Evolutionary conservation across 495 filamentous ascomycete genomes (phyloP), one percentile per base, ranked within the genome.

Genomic region (Talaromyces stipitatus): DNA sequence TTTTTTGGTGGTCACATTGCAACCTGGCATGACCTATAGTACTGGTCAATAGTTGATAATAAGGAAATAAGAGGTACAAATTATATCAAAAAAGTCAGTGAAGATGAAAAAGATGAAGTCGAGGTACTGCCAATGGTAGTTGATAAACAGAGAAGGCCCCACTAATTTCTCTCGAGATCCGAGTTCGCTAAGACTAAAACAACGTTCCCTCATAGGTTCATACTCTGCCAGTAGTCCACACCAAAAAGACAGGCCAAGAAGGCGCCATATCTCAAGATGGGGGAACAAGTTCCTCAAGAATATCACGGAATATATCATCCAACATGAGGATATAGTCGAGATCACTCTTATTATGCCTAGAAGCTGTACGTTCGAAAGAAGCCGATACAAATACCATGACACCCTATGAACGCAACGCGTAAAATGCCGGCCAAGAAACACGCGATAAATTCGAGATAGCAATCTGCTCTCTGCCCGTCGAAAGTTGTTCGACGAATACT

Each of bases 391-490:
- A 18, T 9, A 18, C n/a, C 16, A n/a, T n/a, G n/a, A n/a, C 11
- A n/a, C 36, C 6, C 36, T 16, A 41, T 41, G 36, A 41, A 18
- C 36, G n/a, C 7, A 16, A 18, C 36, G 36, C n/a, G 18, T 18
- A 18, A 16, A 18, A 41, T 41, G 36, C 36, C 16, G 36, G 38
- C 54, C 16, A 47, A 61, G n/a, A n/a, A 61, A 18, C 26, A 24
- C 32, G 57, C 20, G 32, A 50, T 1, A 11, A 61, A n/a, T 66
- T 66, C 50, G 58, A 69, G 10, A 62, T 74, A 18, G 72, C 64
- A 11, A 65, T 73, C 7, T 73, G 72, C 52, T 69, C 71, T 0
- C 60, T 74, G n/a, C 58, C 60, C 4, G 60, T 64, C 4, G 71
- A 75, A 55, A 65, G 18, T 58, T 63, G 24, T 68, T 58, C 56